Conservation (phyloP, 2,329 filamentous ascomycete genomes). For the Talaromyces sp. region DNA sequence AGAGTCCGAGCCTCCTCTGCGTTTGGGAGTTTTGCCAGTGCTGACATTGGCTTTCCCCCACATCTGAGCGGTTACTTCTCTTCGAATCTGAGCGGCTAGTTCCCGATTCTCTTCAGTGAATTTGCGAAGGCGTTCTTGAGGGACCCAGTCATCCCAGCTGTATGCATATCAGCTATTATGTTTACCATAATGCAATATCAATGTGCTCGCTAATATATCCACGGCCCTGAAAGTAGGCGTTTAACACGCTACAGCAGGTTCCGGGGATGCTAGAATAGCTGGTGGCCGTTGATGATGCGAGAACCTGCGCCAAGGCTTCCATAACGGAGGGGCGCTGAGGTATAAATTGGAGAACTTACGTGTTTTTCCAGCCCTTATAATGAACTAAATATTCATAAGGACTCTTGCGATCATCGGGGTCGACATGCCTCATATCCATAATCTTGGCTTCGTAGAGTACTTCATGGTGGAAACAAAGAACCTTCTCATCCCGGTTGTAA, state of each 20-base stretch:
- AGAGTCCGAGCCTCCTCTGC: conserved; percentile 41
- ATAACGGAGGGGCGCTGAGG: background rate
- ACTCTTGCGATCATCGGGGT: conserved; percentile 64
- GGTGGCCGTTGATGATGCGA: background rate
- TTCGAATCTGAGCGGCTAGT: conserved; percentile 59
- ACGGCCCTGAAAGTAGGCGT: background rate
- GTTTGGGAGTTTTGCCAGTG: conserved; percentile 30
- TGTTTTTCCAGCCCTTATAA: conserved; percentile 99
- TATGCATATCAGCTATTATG: conserved; percentile 18
- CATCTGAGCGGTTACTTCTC: conserved; percentile 41
- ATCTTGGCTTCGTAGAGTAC: conserved; percentile 97
- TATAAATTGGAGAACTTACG: conserved; percentile 52
- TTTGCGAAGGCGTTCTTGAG: conserved; percentile 88
- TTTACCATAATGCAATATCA: background rate
- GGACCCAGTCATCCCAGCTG: conserved; percentile 98
- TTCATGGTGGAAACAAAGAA: conserved; percentile 95
- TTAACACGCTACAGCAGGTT: background rate
- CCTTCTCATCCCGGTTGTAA: conserved; percentile 77
- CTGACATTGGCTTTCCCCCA: conserved; percentile 20
- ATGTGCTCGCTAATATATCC: background rate
- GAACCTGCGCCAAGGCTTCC: background rate
- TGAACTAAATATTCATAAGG: conserved; percentile 88
- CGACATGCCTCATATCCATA: conserved; percentile 67
- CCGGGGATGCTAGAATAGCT: background rate
- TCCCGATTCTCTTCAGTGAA: conserved; percentile 93